Evolutionary conservation across 1,284 basidiomycete species (phyloP), one percentile per base, ranked within the genome.

Genomic region (Afroboletus lepidellus): DNA sequence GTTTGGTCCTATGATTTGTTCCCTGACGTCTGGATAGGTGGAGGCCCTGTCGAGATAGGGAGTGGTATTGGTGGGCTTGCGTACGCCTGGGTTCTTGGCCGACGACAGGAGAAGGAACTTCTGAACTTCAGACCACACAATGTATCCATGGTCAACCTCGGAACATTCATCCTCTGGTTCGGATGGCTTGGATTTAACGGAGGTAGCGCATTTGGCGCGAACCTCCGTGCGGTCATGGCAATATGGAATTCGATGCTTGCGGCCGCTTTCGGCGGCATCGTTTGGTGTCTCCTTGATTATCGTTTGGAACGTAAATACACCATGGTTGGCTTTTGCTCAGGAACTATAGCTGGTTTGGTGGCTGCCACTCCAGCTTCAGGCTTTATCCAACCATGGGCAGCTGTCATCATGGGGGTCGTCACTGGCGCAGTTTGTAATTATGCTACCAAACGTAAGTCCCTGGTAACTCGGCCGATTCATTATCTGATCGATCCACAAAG

Each of bases 71-170:
- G 84, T 27, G 92, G 92, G 38, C 77, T 96, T 42, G 92, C 92
- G 1, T 94, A 89, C 71, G 88, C 93, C n/a, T 92, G 85, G 88
- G 82, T 87, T 24, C 76, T 90, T 48, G 87, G 87, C 21, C 80
- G 81, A 27, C 76, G 88, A 47, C 82, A 84, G 67, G 87, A 94
- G 55, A 87, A 87, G 39, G 89, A 95, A 64, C 75, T 92, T 23
- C 75, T 92, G 60, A 88, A 94, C 63, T 97, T 94, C 77, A 85
- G 93, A 56, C 94, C 94, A 9, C 92, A 95, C 71, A 97, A 96
- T 67, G 92, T 97, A 18, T 88, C 88, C 29, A 77, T 94, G 70
- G 90, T 97, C 62, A 87, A 85, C 51, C 81, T 98, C 47, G 95
- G 95, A 57, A 95, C 87, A 15, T 81, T 85, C 59, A 80, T 97